Evolutionary conservation across 176 grass and related monocot genomes (phyloP).

Genomic region (Oryza officinalis): DNA sequence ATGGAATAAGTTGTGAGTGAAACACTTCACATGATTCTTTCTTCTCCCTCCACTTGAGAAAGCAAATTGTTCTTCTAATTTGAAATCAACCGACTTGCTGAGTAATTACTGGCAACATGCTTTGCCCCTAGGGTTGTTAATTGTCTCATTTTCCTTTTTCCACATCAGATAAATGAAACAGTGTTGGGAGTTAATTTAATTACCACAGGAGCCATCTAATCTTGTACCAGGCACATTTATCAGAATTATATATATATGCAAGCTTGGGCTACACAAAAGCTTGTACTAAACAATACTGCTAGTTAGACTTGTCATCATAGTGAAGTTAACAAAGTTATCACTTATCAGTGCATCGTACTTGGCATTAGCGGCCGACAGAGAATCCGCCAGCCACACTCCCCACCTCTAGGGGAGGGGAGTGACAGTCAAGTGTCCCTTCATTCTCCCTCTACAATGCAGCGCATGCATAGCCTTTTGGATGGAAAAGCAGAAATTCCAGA

Average conservation of each 20-base stretch:
- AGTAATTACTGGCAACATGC: not conserved
- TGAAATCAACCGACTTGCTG: not conserved
- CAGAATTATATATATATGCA: not conserved
- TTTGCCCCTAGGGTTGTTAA: not conserved
- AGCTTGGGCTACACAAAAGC: constrained; percentile 37
- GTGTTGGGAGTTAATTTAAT: not conserved
- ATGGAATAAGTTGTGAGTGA: constrained; percentile 29
- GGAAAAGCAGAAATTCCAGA: constrained; percentile 38
- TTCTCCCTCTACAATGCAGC: constrained; percentile 23
- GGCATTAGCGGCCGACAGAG: constrained; percentile 57
- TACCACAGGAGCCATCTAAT: not conserved
- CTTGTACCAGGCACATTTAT: not conserved
- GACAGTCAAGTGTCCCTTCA: constrained; percentile 40
- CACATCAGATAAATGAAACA: not conserved
- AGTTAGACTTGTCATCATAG: constrained; percentile 44
- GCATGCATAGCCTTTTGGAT: constrained; percentile 41
- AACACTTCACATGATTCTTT: constrained; percentile 40
- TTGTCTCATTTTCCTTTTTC: not conserved
- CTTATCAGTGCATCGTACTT: constrained; percentile 37
- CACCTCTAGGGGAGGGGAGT: constrained; percentile 34
- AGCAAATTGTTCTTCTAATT: constrained; percentile 29
- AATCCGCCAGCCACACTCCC: constrained; percentile 44
- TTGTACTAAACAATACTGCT: constrained; percentile 5
- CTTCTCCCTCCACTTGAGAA: constrained; percentile 32
- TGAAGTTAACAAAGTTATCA: constrained; percentile 52